Evolutionary conservation across 768 basidiomycete species (phyloP), one percentile per base, ranked within the genome.

Genomic region (Tylopilus vinaceipallidus): DNA sequence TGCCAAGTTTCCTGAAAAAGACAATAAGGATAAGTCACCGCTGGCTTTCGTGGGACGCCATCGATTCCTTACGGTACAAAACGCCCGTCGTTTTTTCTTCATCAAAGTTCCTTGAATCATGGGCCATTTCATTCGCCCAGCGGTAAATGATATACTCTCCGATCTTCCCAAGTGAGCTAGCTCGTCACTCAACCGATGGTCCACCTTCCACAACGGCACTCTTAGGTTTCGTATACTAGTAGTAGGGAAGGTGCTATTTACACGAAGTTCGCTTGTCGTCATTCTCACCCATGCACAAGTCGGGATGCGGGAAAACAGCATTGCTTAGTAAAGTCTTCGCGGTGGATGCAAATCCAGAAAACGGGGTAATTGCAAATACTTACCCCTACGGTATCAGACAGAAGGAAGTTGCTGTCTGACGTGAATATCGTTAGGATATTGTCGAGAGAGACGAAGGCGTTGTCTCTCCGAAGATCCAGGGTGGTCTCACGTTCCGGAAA

Each of bases 301-400:
- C 48, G 12, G 48, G 35, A 37, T 42, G 48, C 20, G 48, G 48
- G 13, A 49, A 49, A 44, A 35, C 42, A 30, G 27, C 32, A 5
- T 43, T 49, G 35, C 26, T 49, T n/a, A 43, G 42, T 19, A 36
- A 22, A 14, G 35, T 49, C n/a, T 49, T 49, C 30, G 48, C 41
- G 13, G 48, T 49, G n/a, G 27, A 49, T 20, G 34, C 48, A 16
- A 42, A 34, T 36, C 33, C 34, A 43, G 35, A 35, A 6, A 36
- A 29, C 12, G 20, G 20, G 48, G 48, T 43, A 30, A n/a, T n/a
- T n/a, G n/a, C n/a, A n/a, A n/a, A n/a, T n/a, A n/a, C n/a, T n/a
- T n/a, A n/a, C n/a, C n/a, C n/a, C n/a, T n/a, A n/a, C n/a, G n/a
- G n/a, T n/a, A n/a, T n/a, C n/a, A 29, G 23, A 23, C 30, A 13